Evolutionary conservation across 169 alveolate genomes (phyloP).

Genomic region (Plasmodium coatneyi): DNA sequence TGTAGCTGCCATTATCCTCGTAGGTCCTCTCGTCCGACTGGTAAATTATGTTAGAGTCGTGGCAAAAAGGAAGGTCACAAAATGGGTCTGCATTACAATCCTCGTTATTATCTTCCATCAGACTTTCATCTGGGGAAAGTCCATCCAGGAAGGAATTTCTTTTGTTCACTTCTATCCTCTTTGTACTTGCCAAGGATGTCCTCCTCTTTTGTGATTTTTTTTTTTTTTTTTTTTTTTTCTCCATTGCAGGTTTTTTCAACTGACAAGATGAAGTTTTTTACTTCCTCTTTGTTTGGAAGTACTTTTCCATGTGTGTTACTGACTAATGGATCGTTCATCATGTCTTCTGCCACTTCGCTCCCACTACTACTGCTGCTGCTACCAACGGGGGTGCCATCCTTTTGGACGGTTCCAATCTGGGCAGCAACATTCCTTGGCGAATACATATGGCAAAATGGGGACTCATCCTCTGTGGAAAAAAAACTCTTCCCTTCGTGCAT

Average conservation of each 20-base stretch:
- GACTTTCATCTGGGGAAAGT: neutral
- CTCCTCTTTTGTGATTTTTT: neutral
- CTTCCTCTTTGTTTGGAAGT: conserved; percentile 25
- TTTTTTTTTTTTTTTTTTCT: neutral
- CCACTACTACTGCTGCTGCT: neutral
- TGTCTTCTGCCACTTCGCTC: neutral
- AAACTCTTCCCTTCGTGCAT: neutral
- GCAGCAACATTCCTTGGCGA: neutral
- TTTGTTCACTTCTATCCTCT: neutral
- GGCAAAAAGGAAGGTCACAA: neutral
- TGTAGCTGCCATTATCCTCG: neutral
- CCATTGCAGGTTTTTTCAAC: conserved; percentile 4
- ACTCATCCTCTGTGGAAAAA: neutral
- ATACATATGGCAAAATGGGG: neutral
- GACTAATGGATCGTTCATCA: neutral
- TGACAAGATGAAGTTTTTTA: conserved; percentile 7
- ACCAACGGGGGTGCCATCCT: neutral
- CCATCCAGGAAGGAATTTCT: neutral
- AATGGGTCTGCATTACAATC: neutral
- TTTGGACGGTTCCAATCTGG: neutral
- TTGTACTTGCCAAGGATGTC: neutral
- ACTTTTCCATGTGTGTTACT: neutral
- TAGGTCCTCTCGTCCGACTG: neutral
- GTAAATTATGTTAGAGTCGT: neutral
- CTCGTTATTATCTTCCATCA: neutral